A percentile compares a stretch with the other conserved stretches of the same genome.
Conservation (phyloP, 2,329 filamentous ascomycete genomes). For the Beauveria medogensis region DNA sequence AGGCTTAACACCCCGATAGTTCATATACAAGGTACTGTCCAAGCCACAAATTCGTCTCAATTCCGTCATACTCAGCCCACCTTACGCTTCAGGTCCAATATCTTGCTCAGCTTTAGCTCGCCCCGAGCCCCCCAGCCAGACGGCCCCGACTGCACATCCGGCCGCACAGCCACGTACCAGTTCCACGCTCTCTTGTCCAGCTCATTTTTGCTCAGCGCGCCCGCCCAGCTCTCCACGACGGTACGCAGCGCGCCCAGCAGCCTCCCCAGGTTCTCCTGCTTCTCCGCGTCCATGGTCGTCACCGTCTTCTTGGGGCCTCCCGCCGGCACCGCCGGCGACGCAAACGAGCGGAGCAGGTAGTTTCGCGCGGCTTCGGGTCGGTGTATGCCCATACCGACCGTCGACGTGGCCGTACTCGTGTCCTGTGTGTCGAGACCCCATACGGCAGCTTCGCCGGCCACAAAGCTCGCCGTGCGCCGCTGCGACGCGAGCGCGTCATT, state of each 20-base stretch:
- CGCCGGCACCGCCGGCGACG: conserved; percentile 29
- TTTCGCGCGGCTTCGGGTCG: conserved; percentile 59
- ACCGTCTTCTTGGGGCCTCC: conserved; percentile 39
- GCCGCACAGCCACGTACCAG: conserved; percentile 73
- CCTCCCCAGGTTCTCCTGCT: conserved; percentile 59
- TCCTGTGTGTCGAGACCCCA: conserved; percentile 53
- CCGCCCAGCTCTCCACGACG: conserved; percentile 66
- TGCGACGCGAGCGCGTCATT: conserved; percentile 45
- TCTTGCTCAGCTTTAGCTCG: conserved; percentile 54
- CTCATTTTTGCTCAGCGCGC: conserved; percentile 53
- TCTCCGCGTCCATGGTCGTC: conserved; percentile 48
- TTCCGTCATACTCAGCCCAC: background rate
- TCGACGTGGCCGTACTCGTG: conserved; percentile 31
- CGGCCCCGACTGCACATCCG: conserved; percentile 64
- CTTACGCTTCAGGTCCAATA: conserved; percentile 51
- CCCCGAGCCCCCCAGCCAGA: conserved; percentile 82
- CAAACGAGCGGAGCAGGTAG: conserved; percentile 54
- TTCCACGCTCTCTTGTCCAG: conserved; percentile 69
- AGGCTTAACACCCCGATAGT: background rate
- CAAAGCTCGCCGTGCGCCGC: conserved; percentile 24
- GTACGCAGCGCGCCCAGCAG: conserved; percentile 64
- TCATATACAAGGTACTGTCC: background rate
- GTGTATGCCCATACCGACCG: conserved; percentile 60
- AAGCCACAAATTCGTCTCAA: background rate
- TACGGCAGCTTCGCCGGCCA: conserved; percentile 44